These are phyloP conservation scores for Nadsonia starkeyi-henricii DNA, from an alignment of 1,139 yeast species.

Conservation along the genomic window DNA sequence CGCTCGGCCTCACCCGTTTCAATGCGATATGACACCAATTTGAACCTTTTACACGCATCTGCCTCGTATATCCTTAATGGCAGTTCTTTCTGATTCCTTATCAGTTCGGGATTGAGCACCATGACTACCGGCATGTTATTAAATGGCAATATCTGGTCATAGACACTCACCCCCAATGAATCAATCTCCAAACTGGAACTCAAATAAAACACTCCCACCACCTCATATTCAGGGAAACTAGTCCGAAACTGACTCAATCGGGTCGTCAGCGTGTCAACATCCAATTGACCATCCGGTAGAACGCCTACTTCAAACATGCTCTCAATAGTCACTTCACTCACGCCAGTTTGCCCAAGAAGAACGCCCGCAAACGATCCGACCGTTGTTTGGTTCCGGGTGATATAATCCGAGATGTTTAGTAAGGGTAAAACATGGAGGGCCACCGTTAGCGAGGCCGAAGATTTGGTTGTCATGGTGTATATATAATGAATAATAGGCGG, in stretches of 20 bases:
- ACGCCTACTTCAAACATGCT: constrained; percentile 21
- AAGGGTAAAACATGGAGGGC: constrained; percentile 24
- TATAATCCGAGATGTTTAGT: constrained; percentile 24
- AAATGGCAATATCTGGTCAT: constrained; percentile 12
- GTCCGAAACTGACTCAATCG: constrained; percentile 12
- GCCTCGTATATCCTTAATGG: constrained; percentile 22
- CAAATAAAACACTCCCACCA: constrained; percentile 23
- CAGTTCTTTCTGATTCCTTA: constrained; percentile 14
- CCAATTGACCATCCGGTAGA: background rate
- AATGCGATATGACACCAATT: constrained; percentile 16
- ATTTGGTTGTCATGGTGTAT: too few relatives aligned
- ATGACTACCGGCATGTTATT: constrained; percentile 12
- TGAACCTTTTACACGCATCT: constrained; percentile 11
- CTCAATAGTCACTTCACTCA: constrained; percentile 18
- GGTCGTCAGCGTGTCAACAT: background rate
- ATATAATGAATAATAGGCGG: too few relatives aligned
- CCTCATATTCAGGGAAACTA: constrained; percentile 21
- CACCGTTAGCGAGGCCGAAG: constrained; percentile 8
- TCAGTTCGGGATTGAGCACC: constrained; percentile 9
- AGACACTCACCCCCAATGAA: constrained; percentile 12
- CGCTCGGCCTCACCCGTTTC: constrained; percentile 25
- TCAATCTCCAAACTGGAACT: constrained; percentile 11
- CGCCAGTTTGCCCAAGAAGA: constrained; percentile 20
- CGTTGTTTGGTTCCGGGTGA: constrained; percentile 17
- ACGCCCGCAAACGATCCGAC: constrained; percentile 20